phyloP scores from a whole-genome alignment of 2,329 filamentous ascomycete genomes.

The Rhynchosporium agropyri region DNA sequence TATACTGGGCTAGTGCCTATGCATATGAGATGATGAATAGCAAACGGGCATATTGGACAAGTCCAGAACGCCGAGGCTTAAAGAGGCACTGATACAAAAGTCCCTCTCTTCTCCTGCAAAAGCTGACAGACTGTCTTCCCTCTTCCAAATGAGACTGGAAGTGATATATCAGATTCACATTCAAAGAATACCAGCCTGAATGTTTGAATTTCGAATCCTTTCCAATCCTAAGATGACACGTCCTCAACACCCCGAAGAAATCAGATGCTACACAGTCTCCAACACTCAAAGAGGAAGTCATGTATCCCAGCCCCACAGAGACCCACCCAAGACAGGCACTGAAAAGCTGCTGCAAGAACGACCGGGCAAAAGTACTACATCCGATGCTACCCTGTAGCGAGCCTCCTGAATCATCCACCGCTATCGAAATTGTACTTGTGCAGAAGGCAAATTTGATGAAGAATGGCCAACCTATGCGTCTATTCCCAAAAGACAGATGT shows the following conservation, averaged over 20 bases:
- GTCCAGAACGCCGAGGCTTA: background rate
- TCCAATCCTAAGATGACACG: conserved; percentile 26
- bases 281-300: conserved; percentile 12
- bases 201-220: conserved; percentile 16
- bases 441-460: conserved; percentile 4
- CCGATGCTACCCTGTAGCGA: conserved; percentile 9
- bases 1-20: background rate
- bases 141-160: background rate
- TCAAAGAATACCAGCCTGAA: conserved; percentile 13
- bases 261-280: conserved; percentile 21
- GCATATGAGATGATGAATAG: conserved; percentile 4
- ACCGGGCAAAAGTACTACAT: background rate
- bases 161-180: conserved; percentile 20
- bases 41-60: conserved; percentile 2
- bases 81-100: background rate
- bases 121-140: background rate
- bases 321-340: background rate
- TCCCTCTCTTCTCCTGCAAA: conserved; percentile 3
- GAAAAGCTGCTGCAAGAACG: conserved; percentile 3
- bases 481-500: conserved; percentile 1
- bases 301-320: background rate
- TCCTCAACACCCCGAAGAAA: conserved; percentile 15
- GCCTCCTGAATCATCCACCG: background rate
- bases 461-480: conserved; percentile 7
- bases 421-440: conserved; percentile 1